Base-by-base conservation (phyloP, 495 filamentous ascomycete species). In the Clavariopsis aquatica region DNA sequence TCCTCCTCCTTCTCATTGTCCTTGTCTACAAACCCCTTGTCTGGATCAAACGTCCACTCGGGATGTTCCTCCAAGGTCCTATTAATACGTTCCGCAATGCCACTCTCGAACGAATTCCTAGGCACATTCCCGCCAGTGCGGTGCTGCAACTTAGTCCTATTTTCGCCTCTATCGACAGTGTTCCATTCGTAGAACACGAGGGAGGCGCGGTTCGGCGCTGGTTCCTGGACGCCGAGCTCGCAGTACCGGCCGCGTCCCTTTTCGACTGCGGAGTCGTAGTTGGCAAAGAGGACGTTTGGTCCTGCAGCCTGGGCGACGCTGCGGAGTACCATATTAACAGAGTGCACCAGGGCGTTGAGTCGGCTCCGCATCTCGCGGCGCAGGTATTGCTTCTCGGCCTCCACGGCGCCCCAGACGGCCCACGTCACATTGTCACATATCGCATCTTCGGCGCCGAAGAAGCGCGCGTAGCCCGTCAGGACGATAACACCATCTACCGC, bases 141-240 rank as follows among this genome's bases (percentile, higher is more conserved):
- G 26, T 56, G 8, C n/a, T 26, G 36, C 5, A 69, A 34, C 27
- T 19, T 56, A 17, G 66, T 64, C 0, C 22, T 36, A 29, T 64
- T 64, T 17, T 69, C 66, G 28, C 52, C 56, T 2, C 45, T 0
- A 36, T 69, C 66, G 23, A 62, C 57, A 10, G 66, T 65, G 23
- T 57, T 49, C 66, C 66, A 69, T 34, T 69, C 66, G 36, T 69
- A 69, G 31, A 69, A 69, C 23, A 24, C 43, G 6, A 69, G 51
- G 17, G 43, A 60, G 13, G 6, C 4, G 43, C 66, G 61, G 41
- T 69, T 69, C 2, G 66, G 66, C 8, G 19, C 52, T 1, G 66
- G 66, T 49, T 69, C 66, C 7, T 52, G 41, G 22, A 69, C 57
- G 17, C 62, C 61, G 12, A 23, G 20, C 45, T 69, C 66, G 46